A percentile compares a stretch with the other conserved stretches of the same genome.
phyloP scores from a whole-genome alignment of 2,329 filamentous ascomycete genomes.

The Didymella lethalis region DNA sequence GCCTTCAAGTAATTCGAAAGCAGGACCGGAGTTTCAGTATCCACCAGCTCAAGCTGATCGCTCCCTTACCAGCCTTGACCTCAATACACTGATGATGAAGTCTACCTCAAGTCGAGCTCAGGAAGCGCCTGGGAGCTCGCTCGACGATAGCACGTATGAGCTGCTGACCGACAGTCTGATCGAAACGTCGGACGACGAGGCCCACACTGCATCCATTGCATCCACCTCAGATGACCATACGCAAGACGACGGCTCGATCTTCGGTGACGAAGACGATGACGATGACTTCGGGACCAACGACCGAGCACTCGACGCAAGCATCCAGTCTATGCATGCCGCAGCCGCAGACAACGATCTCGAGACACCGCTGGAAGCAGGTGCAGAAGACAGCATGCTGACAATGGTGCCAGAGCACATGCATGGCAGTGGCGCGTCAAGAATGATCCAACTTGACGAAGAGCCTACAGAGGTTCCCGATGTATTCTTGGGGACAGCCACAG shows the following conservation, averaged over 20 bases:
- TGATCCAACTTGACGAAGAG: slow-evolving; percentile 40
- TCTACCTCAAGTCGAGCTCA: slow-evolving; percentile 37
- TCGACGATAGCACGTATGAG: slow-evolving; percentile 50
- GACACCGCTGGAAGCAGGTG: slow-evolving; percentile 25
- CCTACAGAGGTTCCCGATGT: slow-evolving; percentile 18
- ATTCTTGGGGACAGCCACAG: slow-evolving; percentile 31
- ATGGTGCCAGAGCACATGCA: slow-evolving; percentile 37
- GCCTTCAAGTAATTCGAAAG: slow-evolving; percentile 36
- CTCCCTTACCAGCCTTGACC: slow-evolving; percentile 44
- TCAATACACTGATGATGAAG: slow-evolving; percentile 48
- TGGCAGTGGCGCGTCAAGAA: slow-evolving; percentile 30
- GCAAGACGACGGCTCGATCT: slow-evolving; percentile 45
- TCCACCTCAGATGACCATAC: slow-evolving; percentile 43
- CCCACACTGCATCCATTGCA: slow-evolving; percentile 48
- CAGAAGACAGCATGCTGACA: slow-evolving; percentile 43
- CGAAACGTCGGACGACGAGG: slow-evolving; percentile 49
- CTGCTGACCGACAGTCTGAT: slow-evolving; percentile 41
- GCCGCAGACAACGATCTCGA: slow-evolving; percentile 27
- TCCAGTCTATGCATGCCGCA: slow-evolving; percentile 33
- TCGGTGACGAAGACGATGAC: slow-evolving; percentile 40
- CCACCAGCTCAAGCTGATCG: slow-evolving; percentile 43
- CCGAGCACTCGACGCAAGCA: slow-evolving; percentile 27
- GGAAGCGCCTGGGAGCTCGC: slow-evolving; percentile 40
- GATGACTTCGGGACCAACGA: slow-evolving; percentile 40
- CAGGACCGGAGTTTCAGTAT: slow-evolving; percentile 42